These are phyloP conservation scores for Chaetomiaceae sp. DNA, from an alignment of 2,329 filamentous ascomycete genomes.

Conservation along the genomic window DNA sequence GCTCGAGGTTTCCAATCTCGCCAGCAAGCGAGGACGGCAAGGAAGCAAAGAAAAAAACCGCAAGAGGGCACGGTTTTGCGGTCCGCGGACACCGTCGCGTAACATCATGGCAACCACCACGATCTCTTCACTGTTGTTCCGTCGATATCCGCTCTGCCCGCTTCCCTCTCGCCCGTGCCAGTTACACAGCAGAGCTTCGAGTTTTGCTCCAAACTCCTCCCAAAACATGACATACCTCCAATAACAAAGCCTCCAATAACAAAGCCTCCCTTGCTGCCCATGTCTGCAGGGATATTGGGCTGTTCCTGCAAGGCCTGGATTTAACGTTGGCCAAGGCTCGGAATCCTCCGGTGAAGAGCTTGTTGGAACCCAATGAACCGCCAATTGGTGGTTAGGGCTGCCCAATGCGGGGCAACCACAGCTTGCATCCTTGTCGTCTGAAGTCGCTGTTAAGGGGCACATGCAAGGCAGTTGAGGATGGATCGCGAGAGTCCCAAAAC, in stretches of 20 bases:
- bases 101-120: neutral
- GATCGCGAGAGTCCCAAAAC: no score
- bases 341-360: neutral
- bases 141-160: no score
- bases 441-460: neutral
- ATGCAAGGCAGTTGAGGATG: no score
- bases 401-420: neutral
- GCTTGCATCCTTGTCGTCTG: neutral
- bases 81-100: neutral
- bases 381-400: neutral
- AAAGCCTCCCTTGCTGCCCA: no score
- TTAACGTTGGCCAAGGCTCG: constrained; percentile 11
- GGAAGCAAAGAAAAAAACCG: neutral
- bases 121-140: no score
- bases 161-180: no score
- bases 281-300: neutral
- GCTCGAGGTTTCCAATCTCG: neutral
- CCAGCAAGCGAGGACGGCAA: neutral
- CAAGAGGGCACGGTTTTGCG: neutral
- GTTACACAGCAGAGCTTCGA: no score
- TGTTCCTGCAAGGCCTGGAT: neutral
- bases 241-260: no score
- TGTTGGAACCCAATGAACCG: constrained; percentile 4
- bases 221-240: no score
- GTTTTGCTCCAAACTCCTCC: no score